Conservation (phyloP, 352 stramenopile species). For the Pythium aquatile region DNA sequence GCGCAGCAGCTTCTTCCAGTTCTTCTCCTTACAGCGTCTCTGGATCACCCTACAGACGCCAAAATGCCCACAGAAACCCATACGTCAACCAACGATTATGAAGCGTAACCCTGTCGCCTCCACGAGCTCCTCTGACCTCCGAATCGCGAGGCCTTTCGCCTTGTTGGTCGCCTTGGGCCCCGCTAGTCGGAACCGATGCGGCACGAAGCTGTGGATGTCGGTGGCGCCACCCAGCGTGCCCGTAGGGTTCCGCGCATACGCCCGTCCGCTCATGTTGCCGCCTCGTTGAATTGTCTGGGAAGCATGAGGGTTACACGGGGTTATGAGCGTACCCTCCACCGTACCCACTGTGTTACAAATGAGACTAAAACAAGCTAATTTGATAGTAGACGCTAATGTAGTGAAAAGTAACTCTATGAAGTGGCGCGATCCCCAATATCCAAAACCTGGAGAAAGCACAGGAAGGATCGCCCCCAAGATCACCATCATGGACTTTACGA, state of each 20-base stretch:
- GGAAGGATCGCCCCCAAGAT: slow-evolving; percentile 1
- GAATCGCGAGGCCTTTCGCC: slow-evolving; percentile 51
- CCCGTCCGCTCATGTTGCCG: slow-evolving; percentile 58
- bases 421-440: slow-evolving; percentile 5
- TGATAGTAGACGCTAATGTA: neutral
- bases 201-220: slow-evolving; percentile 59
- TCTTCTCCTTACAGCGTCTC: slow-evolving; percentile 69
- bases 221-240: slow-evolving; percentile 44
- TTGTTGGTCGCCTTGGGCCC: slow-evolving; percentile 22
- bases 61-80: neutral
- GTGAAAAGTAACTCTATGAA: slow-evolving; percentile 5
- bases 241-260: slow-evolving; percentile 61
- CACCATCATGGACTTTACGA: slow-evolving; percentile 35
- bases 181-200: slow-evolving; percentile 53
- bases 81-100: neutral
- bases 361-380: neutral
- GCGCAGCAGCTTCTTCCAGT: slow-evolving; percentile 77
- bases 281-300: neutral
- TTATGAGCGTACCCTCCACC: too few species aligned
- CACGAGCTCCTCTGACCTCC: slow-evolving; percentile 30
- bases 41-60: slow-evolving; percentile 46
- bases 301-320: neutral
- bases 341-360: neutral
- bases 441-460: slow-evolving; percentile 5
- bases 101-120: neutral